Evolutionary conservation across 2,329 filamentous ascomycete genomes (phyloP), one percentile per base, ranked within the genome.

Genomic region (Botryotinia calthae): DNA sequence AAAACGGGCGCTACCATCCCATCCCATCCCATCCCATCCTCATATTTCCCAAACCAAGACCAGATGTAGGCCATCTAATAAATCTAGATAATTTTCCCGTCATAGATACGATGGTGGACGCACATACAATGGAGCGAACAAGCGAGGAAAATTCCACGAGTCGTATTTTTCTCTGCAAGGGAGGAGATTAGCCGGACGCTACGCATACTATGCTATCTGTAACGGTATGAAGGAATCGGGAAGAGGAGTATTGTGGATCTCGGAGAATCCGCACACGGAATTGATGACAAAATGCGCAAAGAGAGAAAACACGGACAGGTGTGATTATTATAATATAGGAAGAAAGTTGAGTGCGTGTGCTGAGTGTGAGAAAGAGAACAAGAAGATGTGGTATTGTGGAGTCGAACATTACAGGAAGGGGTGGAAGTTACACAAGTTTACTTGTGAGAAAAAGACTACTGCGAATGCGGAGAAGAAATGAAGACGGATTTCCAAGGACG

Each of bases 121-220:
- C 48, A 66, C 5, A 61, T 68, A 54, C 73, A 74, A 37, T 74
- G 56, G 14, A 70, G 61, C 5, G 8, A 70, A 54, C 5, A 67
- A 71, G 31, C 31, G n/a, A 18, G 70, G 61, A 34, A 37, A n/a
- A 4, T 48, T 51, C 54, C 62, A 54, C 5, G 66, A 72, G 34
- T 28, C 28, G 2, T 74, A 74, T 28, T 74, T 74, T 37, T 34
- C 51, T 70, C 1, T 48, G 65, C 10, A 34, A 28, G 22, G 20
- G 56, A 12, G 51, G 40, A 5, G 64, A 48, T 4, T 70, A 44
- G 25, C 6, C n/a, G 22, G 20, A 44, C 18, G 12, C 10, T 12
- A 74, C 72, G 70, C 10, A n/a, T 16, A 58, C 18, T 25, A n/a
- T 54, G 58, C 18, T 25, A n/a, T 54, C 20, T 54, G 68, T 70